phyloP scores from a whole-genome alignment of 2,329 filamentous ascomycete genomes.

The Reticulascus tulasneorum region DNA sequence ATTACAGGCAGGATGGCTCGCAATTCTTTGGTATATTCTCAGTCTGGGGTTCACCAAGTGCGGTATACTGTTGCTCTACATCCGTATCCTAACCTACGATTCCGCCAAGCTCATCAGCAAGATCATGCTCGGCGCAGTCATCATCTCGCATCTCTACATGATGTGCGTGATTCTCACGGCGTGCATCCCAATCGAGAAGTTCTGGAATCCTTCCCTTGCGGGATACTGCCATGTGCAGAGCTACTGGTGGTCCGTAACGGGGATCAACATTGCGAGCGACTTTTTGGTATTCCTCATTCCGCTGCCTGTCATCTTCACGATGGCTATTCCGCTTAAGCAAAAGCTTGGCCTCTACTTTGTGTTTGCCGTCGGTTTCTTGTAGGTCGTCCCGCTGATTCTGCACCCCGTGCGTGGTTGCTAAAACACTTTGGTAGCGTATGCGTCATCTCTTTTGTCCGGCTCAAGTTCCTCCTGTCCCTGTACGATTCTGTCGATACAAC shows the following conservation, averaged over 20 bases:
- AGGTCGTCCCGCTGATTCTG: background rate
- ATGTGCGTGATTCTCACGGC: slow-evolving; percentile 13
- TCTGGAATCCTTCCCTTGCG: slow-evolving; percentile 10
- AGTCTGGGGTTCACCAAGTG: slow-evolving; percentile 19
- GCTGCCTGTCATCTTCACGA: slow-evolving; percentile 18
- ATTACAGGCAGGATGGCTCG: slow-evolving; percentile 15
- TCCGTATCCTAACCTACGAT: slow-evolving; percentile 19
- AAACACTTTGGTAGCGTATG: slow-evolving; percentile 15
- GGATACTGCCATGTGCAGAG: too few relatives aligned
- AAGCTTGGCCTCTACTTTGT: slow-evolving; percentile 19
- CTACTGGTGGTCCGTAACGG: slow-evolving; percentile 15
- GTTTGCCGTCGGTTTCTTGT: slow-evolving; percentile 22
- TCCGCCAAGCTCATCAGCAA: slow-evolving; percentile 15
- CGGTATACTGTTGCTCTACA: slow-evolving; percentile 21
- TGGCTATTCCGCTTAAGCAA: slow-evolving; percentile 16
- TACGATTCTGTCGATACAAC: slow-evolving; percentile 14
- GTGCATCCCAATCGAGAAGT: slow-evolving; percentile 18
- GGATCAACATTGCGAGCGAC: slow-evolving; percentile 19
- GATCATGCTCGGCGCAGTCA: slow-evolving; percentile 11
- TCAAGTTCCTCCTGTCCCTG: slow-evolving; percentile 14
- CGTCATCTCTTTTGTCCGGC: slow-evolving; percentile 19
- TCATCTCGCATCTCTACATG: slow-evolving; percentile 14
- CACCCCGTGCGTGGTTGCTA: background rate
- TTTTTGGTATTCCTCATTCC: slow-evolving; percentile 22
- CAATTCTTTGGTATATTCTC: slow-evolving; percentile 17